Percentiles rank a stretch among this genome's conserved stretches.
Evolutionary conservation across 805 yeast species (phyloP).

Genomic region (Kuraishia ogatae): DNA sequence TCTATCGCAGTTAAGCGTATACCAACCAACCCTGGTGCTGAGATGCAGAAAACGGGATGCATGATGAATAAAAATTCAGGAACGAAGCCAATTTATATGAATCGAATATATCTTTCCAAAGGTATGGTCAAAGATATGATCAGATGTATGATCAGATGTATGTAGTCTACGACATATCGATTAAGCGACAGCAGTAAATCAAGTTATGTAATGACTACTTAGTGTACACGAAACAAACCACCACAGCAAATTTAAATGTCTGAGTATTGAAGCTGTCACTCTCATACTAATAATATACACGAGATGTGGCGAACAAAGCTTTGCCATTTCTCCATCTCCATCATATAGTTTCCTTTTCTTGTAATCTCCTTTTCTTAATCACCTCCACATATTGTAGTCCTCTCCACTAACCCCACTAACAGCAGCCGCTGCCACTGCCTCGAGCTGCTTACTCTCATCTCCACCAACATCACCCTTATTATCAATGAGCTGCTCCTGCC

Average conservation of each 20-base stretch:
- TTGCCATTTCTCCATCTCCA: background rate
- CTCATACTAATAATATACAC: background rate
- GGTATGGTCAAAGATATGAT: too few species aligned
- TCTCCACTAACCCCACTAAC: background rate
- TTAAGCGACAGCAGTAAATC: too few species aligned
- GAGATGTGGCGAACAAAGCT: background rate
- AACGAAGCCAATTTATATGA: too few species aligned
- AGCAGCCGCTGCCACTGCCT: slow-evolving; percentile 3
- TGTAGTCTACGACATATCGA: too few species aligned
- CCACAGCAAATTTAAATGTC: background rate
- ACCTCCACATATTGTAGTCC: slow-evolving; percentile 4
- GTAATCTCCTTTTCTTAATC: background rate
- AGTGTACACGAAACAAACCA: background rate
- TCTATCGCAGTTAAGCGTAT: too few species aligned
- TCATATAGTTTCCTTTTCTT: background rate
- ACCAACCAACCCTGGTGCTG: too few species aligned
- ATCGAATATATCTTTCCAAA: too few species aligned
- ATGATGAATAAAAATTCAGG: too few species aligned
- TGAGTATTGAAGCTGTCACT: background rate
- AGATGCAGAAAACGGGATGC: too few species aligned
- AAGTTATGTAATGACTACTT: background rate
- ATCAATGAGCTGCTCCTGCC: background rate
- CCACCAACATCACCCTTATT: background rate
- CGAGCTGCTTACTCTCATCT: background rate
- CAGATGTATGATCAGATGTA: too few species aligned